phyloP scores from a whole-genome alignment of 164 flowering plant genomes.

The Tinospora cordifolia region DNA sequence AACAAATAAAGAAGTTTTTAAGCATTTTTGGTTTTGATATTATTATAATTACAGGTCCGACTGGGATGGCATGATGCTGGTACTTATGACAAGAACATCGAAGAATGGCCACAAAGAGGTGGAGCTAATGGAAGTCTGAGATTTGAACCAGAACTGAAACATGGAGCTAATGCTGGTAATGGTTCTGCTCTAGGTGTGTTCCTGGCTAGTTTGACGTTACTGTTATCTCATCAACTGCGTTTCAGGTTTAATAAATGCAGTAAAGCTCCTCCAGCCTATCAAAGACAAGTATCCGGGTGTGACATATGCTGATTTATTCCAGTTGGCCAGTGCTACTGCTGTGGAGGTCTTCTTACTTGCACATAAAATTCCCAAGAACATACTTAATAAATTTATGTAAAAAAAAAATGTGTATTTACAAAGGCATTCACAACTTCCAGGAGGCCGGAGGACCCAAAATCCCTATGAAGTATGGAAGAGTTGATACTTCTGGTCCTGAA shows the following conservation, averaged over 20 bases:
- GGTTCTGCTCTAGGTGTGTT: neutral
- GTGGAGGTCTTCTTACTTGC: constrained; percentile 54
- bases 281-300: constrained; percentile 80
- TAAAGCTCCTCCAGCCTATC: constrained; percentile 83
- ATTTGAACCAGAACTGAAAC: too few relatives aligned
- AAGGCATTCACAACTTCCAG: constrained; percentile 34
- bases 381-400: neutral
- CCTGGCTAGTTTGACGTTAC: constrained; percentile 3
- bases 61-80: too few relatives aligned
- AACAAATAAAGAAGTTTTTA: too few relatives aligned
- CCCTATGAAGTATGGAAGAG: constrained; percentile 96
- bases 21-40: too few relatives aligned
- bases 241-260: constrained; percentile 88
- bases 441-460: constrained; percentile 97
- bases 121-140: too few relatives aligned
- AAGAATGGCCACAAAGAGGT: too few relatives aligned
- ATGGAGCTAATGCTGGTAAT: too few relatives aligned
- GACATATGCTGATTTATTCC: constrained; percentile 91
- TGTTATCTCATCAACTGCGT: constrained; percentile 16
- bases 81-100: too few relatives aligned
- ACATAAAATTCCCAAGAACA: neutral
- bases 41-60: too few relatives aligned
- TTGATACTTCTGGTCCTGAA: constrained; percentile 71
- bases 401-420: neutral
- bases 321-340: constrained; percentile 96